Percentiles rank a stretch among this genome's conserved stretches.
Evolutionary conservation across 768 basidiomycete species (phyloP).

Genomic region (Amanita phalloides): DNA sequence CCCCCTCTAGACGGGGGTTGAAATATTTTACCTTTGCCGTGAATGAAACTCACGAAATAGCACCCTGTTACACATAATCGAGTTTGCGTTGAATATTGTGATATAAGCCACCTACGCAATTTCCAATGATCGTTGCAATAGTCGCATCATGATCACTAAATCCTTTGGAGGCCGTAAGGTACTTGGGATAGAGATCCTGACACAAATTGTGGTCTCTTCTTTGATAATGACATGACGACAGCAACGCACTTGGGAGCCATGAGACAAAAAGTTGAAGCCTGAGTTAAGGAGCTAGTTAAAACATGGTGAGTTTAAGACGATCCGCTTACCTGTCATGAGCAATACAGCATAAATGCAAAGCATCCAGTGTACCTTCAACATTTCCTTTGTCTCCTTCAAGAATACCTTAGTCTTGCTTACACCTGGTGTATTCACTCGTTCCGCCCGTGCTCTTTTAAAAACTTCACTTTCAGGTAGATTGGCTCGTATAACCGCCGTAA

Average conservation of each 20-base stretch:
- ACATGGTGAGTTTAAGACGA: not conserved
- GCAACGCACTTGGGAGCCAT: slow-evolving; percentile 47
- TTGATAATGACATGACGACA: not conserved
- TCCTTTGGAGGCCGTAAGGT: slow-evolving; percentile 51
- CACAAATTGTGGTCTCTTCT: not conserved
- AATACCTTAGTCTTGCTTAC: slow-evolving; percentile 57
- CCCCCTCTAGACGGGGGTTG: slow-evolving; percentile 38
- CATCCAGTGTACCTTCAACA: slow-evolving; percentile 78
- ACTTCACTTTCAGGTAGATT: slow-evolving; percentile 67
- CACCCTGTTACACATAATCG: slow-evolving; percentile 18
- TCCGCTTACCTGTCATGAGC: slow-evolving; percentile 51
- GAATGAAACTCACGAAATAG: slow-evolving; percentile 19
- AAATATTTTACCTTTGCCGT: not conserved
- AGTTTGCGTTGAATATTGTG: not conserved
- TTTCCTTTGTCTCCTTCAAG: slow-evolving; percentile 56
- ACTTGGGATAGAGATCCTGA: slow-evolving; percentile 74
- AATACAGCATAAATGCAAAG: slow-evolving; percentile 77
- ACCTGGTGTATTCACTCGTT: slow-evolving; percentile 46
- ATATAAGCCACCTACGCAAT: slow-evolving; percentile 30
- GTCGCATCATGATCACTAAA: slow-evolving; percentile 50
- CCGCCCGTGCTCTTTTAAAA: slow-evolving; percentile 58
- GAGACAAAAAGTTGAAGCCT: slow-evolving; percentile 74
- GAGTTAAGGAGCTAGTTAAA: not conserved
- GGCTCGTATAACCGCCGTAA: slow-evolving; percentile 57
- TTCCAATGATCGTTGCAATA: slow-evolving; percentile 74